Percentiles rank a stretch among this genome's conserved stretches.
Conservation (phyloP, 2,329 filamentous ascomycete genomes). For the Talaromyces sp. region DNA sequence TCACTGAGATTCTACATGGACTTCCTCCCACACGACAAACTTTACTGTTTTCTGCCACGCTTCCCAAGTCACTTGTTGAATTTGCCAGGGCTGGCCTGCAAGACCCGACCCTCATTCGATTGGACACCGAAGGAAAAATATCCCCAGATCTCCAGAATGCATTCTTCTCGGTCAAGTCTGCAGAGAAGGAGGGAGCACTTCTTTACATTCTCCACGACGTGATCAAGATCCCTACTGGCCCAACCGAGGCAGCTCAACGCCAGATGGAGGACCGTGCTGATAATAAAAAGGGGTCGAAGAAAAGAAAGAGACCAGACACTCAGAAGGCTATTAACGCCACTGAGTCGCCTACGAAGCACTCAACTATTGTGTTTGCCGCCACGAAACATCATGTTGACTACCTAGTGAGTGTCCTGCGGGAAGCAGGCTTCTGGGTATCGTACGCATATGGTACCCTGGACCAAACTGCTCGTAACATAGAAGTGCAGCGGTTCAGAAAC, state of each 20-base stretch:
- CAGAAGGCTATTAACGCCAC: slow-evolving; percentile 48
- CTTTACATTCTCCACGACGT: slow-evolving; percentile 85
- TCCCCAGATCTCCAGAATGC: slow-evolving; percentile 93
- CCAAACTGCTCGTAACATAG: slow-evolving; percentile 84
- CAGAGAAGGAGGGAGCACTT: slow-evolving; percentile 88
- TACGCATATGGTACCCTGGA: slow-evolving; percentile 94
- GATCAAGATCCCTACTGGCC: slow-evolving; percentile 78
- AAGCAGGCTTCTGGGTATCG: slow-evolving; percentile 81
- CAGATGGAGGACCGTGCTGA: slow-evolving; percentile 38
- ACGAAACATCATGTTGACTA: slow-evolving; percentile 99
- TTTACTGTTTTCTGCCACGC: slow-evolving; percentile 87
- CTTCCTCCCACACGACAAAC: slow-evolving; percentile 82
- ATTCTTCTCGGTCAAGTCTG: slow-evolving; percentile 88
- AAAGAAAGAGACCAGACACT: slow-evolving; percentile 45
- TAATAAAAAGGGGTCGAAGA: slow-evolving; percentile 36
- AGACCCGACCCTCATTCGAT: slow-evolving; percentile 80
- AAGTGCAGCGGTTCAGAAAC: slow-evolving; percentile 82
- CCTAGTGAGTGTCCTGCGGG: slow-evolving; percentile 69
- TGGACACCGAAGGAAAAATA: slow-evolving; percentile 93
- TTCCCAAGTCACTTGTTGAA: slow-evolving; percentile 90
- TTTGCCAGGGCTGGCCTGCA: slow-evolving; percentile 91
- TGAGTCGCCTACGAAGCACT: slow-evolving; percentile 77
- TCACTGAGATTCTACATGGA: slow-evolving; percentile 87
- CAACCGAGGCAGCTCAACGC: slow-evolving; percentile 48
- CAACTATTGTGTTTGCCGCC: slow-evolving; percentile 89